Base-by-base conservation (phyloP, 768 basidiomycete species). In the Tylopilus felleus region DNA sequence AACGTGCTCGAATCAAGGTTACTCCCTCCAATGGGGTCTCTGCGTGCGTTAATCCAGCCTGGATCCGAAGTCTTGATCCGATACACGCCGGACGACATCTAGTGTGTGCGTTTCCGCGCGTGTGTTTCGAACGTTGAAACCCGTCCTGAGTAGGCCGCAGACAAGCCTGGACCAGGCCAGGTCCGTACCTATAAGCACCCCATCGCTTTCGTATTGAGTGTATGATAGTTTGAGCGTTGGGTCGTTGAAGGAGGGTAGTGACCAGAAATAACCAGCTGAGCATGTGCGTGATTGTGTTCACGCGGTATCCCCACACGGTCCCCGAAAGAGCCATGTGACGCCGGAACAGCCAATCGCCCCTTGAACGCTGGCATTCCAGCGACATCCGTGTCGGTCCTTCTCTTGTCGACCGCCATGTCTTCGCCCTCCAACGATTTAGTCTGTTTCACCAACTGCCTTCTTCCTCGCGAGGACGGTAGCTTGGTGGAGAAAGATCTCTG, bases 381-480 rank as follows among this genome's bases (percentile, higher is more conserved):
- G 38, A 40, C 21, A 43, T 35, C 46, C 14, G n/a, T 23, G 27
- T 17, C 21, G 29, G 25, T 33, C 59, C 49, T 57, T 47, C 46
- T 45, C 22, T 47, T 47, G 47, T 64, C 48, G 41, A 33, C 41
- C 21, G 23, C 49, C 63, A 66, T 68, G 65, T 54, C 66, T 23
- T 46, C 52, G 27, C 39, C 58, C 21, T 39, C 60, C n/a, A 90
- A 91, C 69, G 82, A 81, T 43, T 77, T 93, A 23, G 73, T 92
- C 47, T 90, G 92, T 71, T 92, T 94, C 72, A 93, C 92, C 36
- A 93, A 94, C 70, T 92, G 92, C 61, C 70, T 88, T 52, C 75
- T 95, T 23, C 84, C 88, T 1, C 80, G 78, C 51, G 90, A 93
- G 66, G 90, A 93, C 64, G 92, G 92, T 17, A 81, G 76, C 47